phyloP scores from a whole-genome alignment of 2,329 filamentous ascomycete genomes.

The Phialemonium atrogriseum region DNA sequence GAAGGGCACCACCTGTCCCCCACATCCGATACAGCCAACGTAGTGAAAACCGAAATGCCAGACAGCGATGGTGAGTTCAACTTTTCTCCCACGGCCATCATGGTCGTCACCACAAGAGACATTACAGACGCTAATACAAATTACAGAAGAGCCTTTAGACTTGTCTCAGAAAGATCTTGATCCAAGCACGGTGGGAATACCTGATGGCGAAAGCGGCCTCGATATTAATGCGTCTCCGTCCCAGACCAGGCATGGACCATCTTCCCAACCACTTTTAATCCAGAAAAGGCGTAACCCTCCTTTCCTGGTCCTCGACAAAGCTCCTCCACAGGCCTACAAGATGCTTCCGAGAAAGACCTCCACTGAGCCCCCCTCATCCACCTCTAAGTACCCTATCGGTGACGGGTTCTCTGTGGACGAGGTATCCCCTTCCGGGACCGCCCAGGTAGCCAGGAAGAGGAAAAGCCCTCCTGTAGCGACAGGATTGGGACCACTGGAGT shows the following conservation, averaged over 20 bases:
- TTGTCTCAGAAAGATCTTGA: too few species aligned
- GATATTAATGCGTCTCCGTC: too few species aligned
- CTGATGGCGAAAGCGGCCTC: too few species aligned
- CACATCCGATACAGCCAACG: too few species aligned
- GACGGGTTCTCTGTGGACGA: slow-evolving; percentile 14
- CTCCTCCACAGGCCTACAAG: slow-evolving; percentile 12
- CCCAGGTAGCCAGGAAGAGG: background rate
- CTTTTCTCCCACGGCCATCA: too few species aligned
- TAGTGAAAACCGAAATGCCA: too few species aligned
- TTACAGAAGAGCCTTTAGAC: too few species aligned
- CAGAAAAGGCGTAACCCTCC: slow-evolving; percentile 7
- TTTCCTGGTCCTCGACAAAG: slow-evolving; percentile 13
- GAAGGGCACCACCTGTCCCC: too few species aligned
- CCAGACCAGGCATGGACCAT: background rate
- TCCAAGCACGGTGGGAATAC: too few species aligned
- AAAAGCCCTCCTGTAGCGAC: background rate
- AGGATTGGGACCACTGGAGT: background rate
- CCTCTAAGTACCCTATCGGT: slow-evolving; percentile 5
- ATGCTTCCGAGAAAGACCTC: slow-evolving; percentile 7
- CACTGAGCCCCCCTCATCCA: background rate
- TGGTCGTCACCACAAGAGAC: too few species aligned
- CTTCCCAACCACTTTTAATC: background rate
- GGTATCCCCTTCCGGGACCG: background rate
- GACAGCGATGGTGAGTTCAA: too few species aligned
- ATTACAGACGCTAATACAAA: too few species aligned